phyloP scores from a whole-genome alignment of 108 stramenopile species.

The Pseudonitzschia delicatissima region DNA sequence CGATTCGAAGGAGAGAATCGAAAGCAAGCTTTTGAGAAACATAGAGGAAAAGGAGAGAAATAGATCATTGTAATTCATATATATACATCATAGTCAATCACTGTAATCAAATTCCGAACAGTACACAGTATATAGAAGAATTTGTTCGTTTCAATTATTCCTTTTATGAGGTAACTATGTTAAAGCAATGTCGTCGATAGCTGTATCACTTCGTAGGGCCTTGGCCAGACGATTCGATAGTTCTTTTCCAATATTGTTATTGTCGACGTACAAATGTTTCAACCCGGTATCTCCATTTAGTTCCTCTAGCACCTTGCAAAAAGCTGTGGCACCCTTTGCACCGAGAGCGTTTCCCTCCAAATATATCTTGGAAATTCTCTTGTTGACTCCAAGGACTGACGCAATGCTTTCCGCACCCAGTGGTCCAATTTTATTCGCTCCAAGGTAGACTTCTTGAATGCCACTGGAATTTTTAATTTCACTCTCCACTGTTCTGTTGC shows the following conservation, averaged over 20 bases:
- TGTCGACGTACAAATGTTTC: conserved; percentile 35
- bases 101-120: too few relatives aligned
- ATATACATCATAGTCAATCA: too few relatives aligned
- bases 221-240: conserved; percentile 32
- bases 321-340: conserved; percentile 31
- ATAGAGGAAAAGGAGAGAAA: too few relatives aligned
- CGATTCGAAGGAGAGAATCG: background rate
- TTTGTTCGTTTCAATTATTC: background rate
- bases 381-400: conserved; percentile 7
- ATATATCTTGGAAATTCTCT: conserved; percentile 31
- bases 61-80: too few relatives aligned
- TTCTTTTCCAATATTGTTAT: conserved; percentile 34
- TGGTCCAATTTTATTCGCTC: conserved; percentile 29
- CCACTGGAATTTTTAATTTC: background rate
- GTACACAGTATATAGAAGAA: background rate
- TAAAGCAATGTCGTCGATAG: conserved; percentile 2
- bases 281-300: conserved; percentile 8
- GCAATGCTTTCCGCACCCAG: conserved; percentile 34
- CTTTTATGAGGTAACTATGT: background rate
- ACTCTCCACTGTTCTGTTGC: background rate
- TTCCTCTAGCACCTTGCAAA: conserved; percentile 23
- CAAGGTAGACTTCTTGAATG: conserved; percentile 24
- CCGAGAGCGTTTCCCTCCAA: conserved; percentile 43
- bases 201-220: conserved; percentile 29
- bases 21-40: too few relatives aligned